Evolutionary conservation across 768 basidiomycete species (phyloP), one percentile per base, ranked within the genome.

Genomic region (Filobasidium floriforme): DNA sequence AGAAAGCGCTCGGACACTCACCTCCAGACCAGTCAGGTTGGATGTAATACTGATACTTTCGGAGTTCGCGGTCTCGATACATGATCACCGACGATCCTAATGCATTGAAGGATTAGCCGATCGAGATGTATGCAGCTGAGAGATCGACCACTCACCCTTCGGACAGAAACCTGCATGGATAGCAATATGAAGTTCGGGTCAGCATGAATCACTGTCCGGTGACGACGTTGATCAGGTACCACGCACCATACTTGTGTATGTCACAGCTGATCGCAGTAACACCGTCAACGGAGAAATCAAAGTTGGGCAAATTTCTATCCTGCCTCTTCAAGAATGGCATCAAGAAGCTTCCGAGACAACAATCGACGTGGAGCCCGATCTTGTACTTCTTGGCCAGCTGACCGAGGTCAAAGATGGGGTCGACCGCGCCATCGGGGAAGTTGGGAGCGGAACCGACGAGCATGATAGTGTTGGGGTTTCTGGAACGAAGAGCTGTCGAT

Each of bases 191-290:
- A 29, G 29, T 1, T 7, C n/a, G 28, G 32, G 32, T 37, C 9
- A 37, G 32, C 32, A 4, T 37, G 19, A 59, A 59, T 40, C 43
- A 24, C 37, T 73, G n/a, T n/a, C n/a, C n/a, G n/a, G n/a, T n/a
- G n/a, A n/a, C n/a, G n/a, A n/a, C n/a, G n/a, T n/a, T n/a, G n/a
- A n/a, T n/a, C n/a, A n/a, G n/a, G n/a, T n/a, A n/a, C n/a, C n/a
- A n/a, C n/a, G n/a, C n/a, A 68, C 67, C 67, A 59, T 66, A 69
- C 81, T 94, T 94, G 81, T 96, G 92, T 7, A 90, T 91, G 81
- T 99, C 94, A 77, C 93, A 96, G 68, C 90, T 92, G 63, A 97
- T 90, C 72, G 87, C 88, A 1, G 93, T 97, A 26, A 99, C 94
- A 3, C 94, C 94, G 1, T 84, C 82, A 1, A 97, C 87, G 24